A percentile compares a stretch with the other conserved stretches of the same genome.
phyloP scores from a whole-genome alignment of 345 rosid species.

The Odontarrhena argentea region DNA sequence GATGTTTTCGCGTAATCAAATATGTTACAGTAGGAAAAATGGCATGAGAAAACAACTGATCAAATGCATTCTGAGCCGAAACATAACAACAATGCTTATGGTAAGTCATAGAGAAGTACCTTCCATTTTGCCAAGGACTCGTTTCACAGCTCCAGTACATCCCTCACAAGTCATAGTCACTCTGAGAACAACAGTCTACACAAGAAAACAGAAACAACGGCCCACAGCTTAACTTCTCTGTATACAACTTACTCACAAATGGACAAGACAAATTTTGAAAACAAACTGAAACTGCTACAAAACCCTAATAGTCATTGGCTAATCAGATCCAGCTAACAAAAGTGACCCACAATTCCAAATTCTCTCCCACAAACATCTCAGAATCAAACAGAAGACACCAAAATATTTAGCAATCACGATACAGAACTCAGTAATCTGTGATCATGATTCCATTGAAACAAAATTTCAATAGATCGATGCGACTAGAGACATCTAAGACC shows the following conservation, averaged over 20 bases:
- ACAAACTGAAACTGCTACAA: background rate
- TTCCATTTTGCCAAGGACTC: slow-evolving; percentile 91
- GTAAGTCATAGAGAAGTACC: slow-evolving; percentile 29
- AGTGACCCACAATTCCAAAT: too few species aligned
- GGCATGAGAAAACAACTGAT: slow-evolving; percentile 4
- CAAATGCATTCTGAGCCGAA: background rate
- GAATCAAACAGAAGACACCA: slow-evolving; percentile 2
- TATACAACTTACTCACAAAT: background rate
- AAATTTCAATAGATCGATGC: slow-evolving; percentile 11
- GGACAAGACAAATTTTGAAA: background rate
- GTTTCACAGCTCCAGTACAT: slow-evolving; percentile 82
- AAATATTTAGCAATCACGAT: background rate
- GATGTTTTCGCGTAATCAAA: background rate
- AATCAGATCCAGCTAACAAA: background rate
- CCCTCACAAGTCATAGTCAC: slow-evolving; percentile 90
- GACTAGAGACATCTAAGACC: slow-evolving; percentile 3
- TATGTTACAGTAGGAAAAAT: background rate
- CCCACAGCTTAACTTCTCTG: slow-evolving; percentile 4
- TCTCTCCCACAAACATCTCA: too few species aligned
- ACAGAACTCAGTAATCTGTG: background rate
- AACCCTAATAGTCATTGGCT: background rate
- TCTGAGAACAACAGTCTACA: slow-evolving; percentile 79
- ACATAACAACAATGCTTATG: background rate
- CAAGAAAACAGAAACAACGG: background rate
- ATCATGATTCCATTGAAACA: background rate